Percentiles rank a stretch among this genome's conserved stretches.
Conservation (phyloP, 2,329 filamentous ascomycete genomes). For the Sclerotiophoma versabilis region DNA sequence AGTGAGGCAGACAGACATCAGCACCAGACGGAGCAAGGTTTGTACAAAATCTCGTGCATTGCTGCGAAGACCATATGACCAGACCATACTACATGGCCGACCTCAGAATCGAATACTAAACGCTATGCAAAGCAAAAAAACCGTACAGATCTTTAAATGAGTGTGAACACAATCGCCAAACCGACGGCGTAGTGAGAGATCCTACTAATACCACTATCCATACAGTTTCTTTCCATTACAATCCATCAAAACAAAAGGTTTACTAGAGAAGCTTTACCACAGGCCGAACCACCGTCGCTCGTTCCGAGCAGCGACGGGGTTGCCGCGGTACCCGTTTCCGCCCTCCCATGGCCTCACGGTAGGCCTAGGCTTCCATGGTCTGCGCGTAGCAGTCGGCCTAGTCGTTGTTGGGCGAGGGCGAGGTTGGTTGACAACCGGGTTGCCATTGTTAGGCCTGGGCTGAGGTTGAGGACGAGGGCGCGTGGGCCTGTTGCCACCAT, state of each 20-base stretch:
- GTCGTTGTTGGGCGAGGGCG: neutral
- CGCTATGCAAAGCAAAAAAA: neutral
- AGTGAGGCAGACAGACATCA: neutral
- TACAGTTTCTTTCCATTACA: constrained; percentile 1
- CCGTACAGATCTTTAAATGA: constrained; percentile 9
- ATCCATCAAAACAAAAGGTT: neutral
- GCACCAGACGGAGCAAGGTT: neutral
- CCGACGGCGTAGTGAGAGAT: neutral
- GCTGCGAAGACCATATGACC: neutral
- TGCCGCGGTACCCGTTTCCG: neutral
- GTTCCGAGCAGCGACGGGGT: neutral
- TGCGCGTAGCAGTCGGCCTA: neutral
- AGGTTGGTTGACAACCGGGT: neutral
- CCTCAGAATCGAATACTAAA: neutral
- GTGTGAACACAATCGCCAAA: constrained; percentile 1
- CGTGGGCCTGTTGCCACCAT: neutral
- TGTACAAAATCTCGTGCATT: neutral
- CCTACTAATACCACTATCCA: neutral
- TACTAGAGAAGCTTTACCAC: neutral
- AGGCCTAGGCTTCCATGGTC: constrained; percentile 11
- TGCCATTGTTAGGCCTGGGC: neutral
- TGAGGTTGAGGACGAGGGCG: neutral
- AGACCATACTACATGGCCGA: neutral
- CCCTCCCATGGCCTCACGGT: constrained; percentile 3
- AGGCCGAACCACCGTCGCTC: constrained; percentile 12